Base-by-base conservation (phyloP, 2,329 filamentous ascomycete genomes). In the Hypoxylon rubiginosum region DNA sequence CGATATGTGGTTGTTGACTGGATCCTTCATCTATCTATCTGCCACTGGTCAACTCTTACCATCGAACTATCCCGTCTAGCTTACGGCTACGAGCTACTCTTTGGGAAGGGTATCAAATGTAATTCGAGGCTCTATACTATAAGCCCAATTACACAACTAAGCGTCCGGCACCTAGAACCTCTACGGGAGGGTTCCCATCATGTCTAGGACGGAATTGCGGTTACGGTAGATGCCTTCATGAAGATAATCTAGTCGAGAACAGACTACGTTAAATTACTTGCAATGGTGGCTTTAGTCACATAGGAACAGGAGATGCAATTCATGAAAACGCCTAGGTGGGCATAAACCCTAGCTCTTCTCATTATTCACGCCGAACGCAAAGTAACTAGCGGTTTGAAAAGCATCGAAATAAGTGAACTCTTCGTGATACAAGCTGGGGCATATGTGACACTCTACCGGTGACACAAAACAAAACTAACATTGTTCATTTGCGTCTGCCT, bases 361-460 rank as follows among this genome's bases (percentile, higher is more conserved):
- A 30, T 30, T 5, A 36, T 36, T 36, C 34, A 36, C 34, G 10
- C 9, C 11, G 15, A 4, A 36, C 34, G 8, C 28, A 30, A 36
- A 13, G 11, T 21, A 19, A 8, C 36, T 2, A 43, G 11, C 8
- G 9, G 8, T 6, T 19, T 43, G 45, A 54, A 49, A 54, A 64
- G 51, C 63, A 59, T 64, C 36, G 28, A 61, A 49, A 69, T 72
- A 72, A 66, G 50, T 68, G 71, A 71, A 72, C 63, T 72, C 64
- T 67, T 62, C 70, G 48, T 74, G 69, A 67, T 71, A 73, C 70
- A 74, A 74, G 65, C 64, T 69, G 62, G 53, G 71, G 66, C 64
- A 68, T 73, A 73, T 73, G 68, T 73, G 73, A 74, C 64, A 69
- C 64, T 73, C 58, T 65, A 56, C 69, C 58, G 52, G 69, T 71